These are phyloP conservation scores for Coemansia sp. DNA, from an alignment of 192 early-diverging fungal genomes.

Conservation along the genomic window DNA sequence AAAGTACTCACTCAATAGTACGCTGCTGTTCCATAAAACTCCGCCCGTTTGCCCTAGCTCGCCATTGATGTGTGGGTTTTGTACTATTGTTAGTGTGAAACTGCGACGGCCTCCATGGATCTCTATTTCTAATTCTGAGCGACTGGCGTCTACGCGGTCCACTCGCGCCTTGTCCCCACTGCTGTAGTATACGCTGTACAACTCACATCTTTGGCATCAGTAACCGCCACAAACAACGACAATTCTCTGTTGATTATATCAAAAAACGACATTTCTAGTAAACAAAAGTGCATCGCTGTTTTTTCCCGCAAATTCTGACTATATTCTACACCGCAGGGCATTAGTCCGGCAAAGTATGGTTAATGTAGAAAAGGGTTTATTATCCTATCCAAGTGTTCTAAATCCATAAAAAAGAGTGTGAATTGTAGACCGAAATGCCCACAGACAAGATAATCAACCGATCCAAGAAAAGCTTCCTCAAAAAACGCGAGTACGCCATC, in stretches of 20 bases:
- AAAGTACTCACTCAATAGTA: conserved; percentile 37
- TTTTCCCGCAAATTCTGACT: background rate
- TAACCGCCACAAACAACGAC: conserved; percentile 5
- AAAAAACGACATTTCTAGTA: conserved; percentile 4
- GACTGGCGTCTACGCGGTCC: conserved; percentile 21
- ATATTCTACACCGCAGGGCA: background rate
- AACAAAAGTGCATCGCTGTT: background rate
- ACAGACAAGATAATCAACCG: background rate
- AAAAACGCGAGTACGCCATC: background rate
- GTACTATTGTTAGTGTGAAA: conserved; percentile 24
- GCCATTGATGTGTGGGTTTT: conserved; percentile 49
- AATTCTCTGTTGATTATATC: conserved; percentile 7
- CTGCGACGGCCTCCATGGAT: conserved; percentile 15
- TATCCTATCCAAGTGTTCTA: too few species aligned
- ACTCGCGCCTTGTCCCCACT: conserved; percentile 4
- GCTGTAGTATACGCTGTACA: conserved; percentile 47
- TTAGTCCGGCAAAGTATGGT: background rate
- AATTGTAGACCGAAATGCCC: background rate
- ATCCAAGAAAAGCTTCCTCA: background rate
- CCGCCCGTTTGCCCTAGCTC: conserved; percentile 45
- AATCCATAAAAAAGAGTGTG: background rate
- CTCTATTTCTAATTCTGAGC: conserved; percentile 30
- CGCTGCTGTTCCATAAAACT: conserved; percentile 51
- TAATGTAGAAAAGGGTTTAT: background rate
- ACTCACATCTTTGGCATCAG: conserved; percentile 42